phyloP scores from a whole-genome alignment of 768 basidiomycete genomes.

The Mrakia blollopis region DNA sequence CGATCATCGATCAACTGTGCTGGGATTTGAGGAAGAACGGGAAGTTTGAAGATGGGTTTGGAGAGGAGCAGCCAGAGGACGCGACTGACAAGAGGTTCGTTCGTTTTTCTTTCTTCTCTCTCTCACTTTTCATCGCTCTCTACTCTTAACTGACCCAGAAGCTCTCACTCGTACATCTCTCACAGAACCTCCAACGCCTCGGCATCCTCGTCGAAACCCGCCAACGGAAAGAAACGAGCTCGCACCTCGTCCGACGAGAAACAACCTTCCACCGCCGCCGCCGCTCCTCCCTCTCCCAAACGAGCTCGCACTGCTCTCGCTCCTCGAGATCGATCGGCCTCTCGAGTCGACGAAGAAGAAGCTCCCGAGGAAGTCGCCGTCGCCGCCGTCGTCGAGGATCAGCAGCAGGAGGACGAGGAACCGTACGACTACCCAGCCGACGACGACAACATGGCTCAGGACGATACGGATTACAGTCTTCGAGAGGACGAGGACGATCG shows the following conservation, averaged over 20 bases:
- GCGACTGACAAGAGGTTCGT: neutral
- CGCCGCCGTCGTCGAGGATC: neutral
- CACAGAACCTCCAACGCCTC: neutral
- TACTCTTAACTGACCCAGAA: neutral
- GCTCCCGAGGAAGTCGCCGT: too few relatives aligned
- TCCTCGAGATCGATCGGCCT: neutral
- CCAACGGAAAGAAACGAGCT: constrained; percentile 3
- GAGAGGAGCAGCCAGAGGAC: neutral
- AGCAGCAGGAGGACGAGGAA: neutral
- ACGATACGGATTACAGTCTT: neutral
- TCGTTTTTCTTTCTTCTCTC: neutral
- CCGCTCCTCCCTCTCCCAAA: neutral
- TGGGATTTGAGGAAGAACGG: neutral
- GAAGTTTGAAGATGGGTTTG: neutral
- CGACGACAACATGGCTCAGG: constrained; percentile 1
- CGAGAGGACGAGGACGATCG: neutral
- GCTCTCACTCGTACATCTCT: neutral
- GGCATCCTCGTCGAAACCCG: neutral
- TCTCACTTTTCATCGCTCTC: neutral
- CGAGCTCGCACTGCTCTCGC: neutral
- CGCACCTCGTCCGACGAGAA: neutral
- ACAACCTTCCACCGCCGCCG: neutral
- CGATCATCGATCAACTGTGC: neutral
- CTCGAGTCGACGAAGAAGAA: neutral
- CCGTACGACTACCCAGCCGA: neutral